Percentiles rank a stretch among this genome's conserved stretches.
Evolutionary conservation across 2,329 filamentous ascomycete genomes (phyloP).

Genomic region (Fusarium veterinarium): DNA sequence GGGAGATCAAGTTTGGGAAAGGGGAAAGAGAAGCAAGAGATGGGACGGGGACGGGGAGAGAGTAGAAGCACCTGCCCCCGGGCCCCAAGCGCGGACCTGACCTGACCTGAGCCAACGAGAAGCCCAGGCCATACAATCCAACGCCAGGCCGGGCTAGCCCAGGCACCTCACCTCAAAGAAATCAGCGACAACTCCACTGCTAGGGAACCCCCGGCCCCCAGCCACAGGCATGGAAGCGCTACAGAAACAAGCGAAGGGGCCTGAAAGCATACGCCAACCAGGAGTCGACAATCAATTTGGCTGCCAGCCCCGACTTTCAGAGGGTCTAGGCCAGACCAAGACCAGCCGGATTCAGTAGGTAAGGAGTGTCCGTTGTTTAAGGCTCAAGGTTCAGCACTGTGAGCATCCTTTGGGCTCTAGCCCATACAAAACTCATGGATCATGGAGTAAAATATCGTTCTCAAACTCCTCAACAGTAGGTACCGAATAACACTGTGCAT

Average conservation of each 20-base stretch:
- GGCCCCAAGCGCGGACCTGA: neutral
- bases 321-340: slow-evolving; percentile 31
- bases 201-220: slow-evolving; percentile 25
- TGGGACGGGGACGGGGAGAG: slow-evolving; percentile 25
- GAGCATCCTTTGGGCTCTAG: neutral
- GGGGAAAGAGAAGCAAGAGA: slow-evolving; percentile 37
- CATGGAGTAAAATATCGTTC: neutral
- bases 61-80: slow-evolving; percentile 21
- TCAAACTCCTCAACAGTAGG: neutral
- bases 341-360: slow-evolving; percentile 39
- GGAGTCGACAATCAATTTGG: slow-evolving; percentile 16
- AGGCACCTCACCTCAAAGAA: slow-evolving; percentile 22
- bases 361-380: slow-evolving; percentile 7
- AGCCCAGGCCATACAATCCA: slow-evolving; percentile 7
- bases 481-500: slow-evolving; percentile 9
- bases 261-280: slow-evolving; percentile 30
- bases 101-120: slow-evolving; percentile 7
- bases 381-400: slow-evolving; percentile 20
- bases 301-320: slow-evolving; percentile 25
- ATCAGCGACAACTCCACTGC: slow-evolving; percentile 31
- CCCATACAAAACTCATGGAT: neutral
- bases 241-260: slow-evolving; percentile 38
- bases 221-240: slow-evolving; percentile 31
- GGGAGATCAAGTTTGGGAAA: slow-evolving; percentile 42
- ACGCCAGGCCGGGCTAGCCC: slow-evolving; percentile 11